Base-by-base conservation (phyloP, 306 rosid genomes). In the Citrullus amarus region DNA sequence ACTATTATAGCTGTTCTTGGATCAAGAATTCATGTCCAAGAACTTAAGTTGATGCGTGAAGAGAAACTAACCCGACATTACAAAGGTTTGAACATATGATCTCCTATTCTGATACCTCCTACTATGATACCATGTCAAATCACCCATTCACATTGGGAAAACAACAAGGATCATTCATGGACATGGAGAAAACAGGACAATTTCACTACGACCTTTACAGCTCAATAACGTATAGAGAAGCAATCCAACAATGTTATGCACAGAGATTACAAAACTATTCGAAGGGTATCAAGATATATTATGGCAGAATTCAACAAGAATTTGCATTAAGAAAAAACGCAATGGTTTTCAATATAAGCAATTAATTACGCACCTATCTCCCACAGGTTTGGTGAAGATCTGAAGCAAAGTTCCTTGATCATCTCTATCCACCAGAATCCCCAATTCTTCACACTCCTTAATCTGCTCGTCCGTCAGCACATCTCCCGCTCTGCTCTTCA, bases 341-440 rank as follows among this genome's bases (percentile, higher is more conserved):
- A 28, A 2, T 73, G 57, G 41, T 44, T 71, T 71, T 25, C 22
- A 48, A 71, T 0, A 32, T 13, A 73, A 30, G 43, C 9, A 56
- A 38, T 17, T 4, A 57, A 58, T 7, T n/a, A 54, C 76, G 54
- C 36, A 91, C 98, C 98, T 87, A 80, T 95, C 99, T 38, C 99
- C 97, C 53, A 95, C 67, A 5, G 98, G 98, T 80, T 95, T 95
- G 10, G 99, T 95, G 88, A 95, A 95, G 79, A 95, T 92, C 81
- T 95, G 97, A 67, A 91, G 99, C 74, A 95, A 82, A 68, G 99
- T 95, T 4, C 98, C 99, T 78, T 90, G 96, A n/a, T 92, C 92
- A 78, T 95, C 99, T 71, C 83, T 88, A 34, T 95, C 99, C 32
- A 95, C 98, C 85, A 92, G 79, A 81, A 95, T 92, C 78, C 97